phyloP scores from a whole-genome alignment of 1,284 basidiomycete genomes.

The Papiliotrema laurentii region DNA sequence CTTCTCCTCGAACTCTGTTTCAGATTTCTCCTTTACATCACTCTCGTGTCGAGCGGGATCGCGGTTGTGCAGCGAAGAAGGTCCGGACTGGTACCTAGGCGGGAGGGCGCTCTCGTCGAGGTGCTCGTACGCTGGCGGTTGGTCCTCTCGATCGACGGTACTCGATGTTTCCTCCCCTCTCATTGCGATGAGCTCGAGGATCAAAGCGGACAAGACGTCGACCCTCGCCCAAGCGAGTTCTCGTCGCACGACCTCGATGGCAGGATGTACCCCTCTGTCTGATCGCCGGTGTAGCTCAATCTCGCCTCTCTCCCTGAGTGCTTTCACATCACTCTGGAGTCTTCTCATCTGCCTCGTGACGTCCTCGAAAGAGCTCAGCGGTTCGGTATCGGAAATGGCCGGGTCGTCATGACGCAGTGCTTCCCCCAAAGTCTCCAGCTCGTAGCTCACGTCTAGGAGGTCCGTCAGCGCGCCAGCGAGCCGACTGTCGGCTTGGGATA shows the following conservation, averaged over 20 bases:
- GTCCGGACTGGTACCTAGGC: too few relatives aligned
- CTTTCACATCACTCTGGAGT: constrained; percentile 3
- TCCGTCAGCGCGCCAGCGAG: constrained; percentile 30
- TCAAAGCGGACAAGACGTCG: constrained; percentile 20
- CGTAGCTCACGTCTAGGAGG: constrained; percentile 36
- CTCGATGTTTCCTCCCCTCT: too few relatives aligned
- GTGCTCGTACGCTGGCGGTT: constrained; percentile 5
- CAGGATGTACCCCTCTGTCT: constrained; percentile 14
- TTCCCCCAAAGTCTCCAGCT: constrained; percentile 32
- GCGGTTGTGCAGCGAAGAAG: too few relatives aligned
- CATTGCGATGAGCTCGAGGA: constrained; percentile 9
- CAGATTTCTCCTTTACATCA: too few relatives aligned
- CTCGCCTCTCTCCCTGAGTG: background rate
- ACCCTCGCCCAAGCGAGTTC: constrained; percentile 34
- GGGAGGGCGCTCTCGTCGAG: background rate
- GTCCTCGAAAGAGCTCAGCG: background rate
- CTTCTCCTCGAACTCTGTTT: too few relatives aligned
- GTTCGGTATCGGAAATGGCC: constrained; percentile 1
- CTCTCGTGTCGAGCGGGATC: background rate
- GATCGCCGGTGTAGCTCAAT: background rate
- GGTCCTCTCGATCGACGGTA: too few relatives aligned
- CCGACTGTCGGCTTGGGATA: constrained; percentile 11
- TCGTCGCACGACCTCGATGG: constrained; percentile 22
- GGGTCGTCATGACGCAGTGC: constrained; percentile 9
- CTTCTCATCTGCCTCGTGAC: background rate